Conservation (phyloP, 306 rosid species). For the Castanea crenata region DNA sequence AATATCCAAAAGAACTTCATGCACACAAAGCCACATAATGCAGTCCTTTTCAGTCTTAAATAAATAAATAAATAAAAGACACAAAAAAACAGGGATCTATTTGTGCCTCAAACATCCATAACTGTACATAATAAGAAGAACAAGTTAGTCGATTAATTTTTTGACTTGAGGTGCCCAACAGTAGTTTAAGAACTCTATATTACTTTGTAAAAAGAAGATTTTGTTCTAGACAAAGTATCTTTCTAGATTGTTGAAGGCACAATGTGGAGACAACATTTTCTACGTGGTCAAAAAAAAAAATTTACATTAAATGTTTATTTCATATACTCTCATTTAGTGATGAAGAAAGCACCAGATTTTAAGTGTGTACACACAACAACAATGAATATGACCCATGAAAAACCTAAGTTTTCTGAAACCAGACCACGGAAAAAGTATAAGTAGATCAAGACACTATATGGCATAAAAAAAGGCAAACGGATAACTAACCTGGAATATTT, state of each 20-base stretch:
- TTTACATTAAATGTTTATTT: neutral
- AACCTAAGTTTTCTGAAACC: neutral
- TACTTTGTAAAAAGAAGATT: neutral
- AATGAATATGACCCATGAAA: neutral
- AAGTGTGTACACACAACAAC: neutral
- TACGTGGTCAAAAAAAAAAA: neutral
- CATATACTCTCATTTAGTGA: neutral
- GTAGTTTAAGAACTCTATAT: neutral
- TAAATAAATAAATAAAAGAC: too few species aligned
- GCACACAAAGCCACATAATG: neutral
- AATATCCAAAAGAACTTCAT: neutral
- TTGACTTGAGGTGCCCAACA: neutral
- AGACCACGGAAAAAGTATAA: neutral
- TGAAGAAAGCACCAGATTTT: neutral
- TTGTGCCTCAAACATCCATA: neutral
- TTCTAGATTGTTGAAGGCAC: neutral
- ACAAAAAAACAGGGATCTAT: neutral
- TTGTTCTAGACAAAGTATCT: neutral
- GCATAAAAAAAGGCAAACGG: neutral
- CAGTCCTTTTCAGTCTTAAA: neutral
- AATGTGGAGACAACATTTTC: neutral
- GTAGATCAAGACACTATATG: neutral
- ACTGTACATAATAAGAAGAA: neutral
- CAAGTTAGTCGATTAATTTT: neutral
- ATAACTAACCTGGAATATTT: slow-evolving; percentile 81